Evolutionary conservation across 2,329 filamentous ascomycete genomes (phyloP).

Genomic region (Pseudogymnoascus sp.): DNA sequence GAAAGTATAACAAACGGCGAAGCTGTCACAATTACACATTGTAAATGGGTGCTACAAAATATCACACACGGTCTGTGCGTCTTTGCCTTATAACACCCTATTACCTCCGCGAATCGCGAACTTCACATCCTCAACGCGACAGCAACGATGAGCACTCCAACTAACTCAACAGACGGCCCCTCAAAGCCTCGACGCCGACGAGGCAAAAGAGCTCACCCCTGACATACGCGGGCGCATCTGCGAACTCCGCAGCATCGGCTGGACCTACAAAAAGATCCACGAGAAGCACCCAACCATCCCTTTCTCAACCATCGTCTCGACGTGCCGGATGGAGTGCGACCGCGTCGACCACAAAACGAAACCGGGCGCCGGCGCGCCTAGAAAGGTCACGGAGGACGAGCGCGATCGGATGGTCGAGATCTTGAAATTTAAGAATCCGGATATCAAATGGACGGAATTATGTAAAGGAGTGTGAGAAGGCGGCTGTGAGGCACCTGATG

Average conservation of each 20-base stretch:
- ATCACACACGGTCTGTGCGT: background rate
- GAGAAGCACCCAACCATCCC: slow-evolving; percentile 6
- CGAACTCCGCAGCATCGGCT: slow-evolving; percentile 11
- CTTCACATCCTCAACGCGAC: background rate
- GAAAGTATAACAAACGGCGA: background rate
- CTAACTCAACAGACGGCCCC: background rate
- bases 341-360: background rate
- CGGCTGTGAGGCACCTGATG: background rate
- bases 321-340: slow-evolving; percentile 2
- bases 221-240: slow-evolving; percentile 11
- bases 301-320: slow-evolving; percentile 9
- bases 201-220: slow-evolving; percentile 4
- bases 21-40: background rate
- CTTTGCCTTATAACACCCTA: background rate
- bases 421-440: background rate
- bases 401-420: slow-evolving; percentile 12
- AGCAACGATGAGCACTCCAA: background rate
- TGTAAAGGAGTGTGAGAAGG: background rate
- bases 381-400: slow-evolving; percentile 6
- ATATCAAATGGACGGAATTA: slow-evolving; percentile 1
- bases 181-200: background rate
- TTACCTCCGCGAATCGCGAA: background rate
- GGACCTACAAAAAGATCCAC: background rate
- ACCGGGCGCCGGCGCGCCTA: slow-evolving; percentile 1
- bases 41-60: background rate